phyloP scores from a whole-genome alignment of 257 asterid species.

The Penstemon newberryi region DNA sequence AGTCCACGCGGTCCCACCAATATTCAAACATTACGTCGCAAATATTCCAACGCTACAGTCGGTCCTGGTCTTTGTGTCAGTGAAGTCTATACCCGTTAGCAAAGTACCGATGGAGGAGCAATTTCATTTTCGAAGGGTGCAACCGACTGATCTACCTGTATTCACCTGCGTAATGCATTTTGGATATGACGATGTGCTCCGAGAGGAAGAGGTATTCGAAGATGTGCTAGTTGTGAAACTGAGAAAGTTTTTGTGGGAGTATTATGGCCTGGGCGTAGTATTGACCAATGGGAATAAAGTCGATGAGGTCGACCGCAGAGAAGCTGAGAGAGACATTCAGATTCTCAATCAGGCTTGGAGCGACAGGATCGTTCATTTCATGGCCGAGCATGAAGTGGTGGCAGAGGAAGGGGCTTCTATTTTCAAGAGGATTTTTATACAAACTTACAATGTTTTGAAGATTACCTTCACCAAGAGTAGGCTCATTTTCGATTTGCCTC shows the following conservation, averaged over 20 bases:
- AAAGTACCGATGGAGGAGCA: conserved; percentile 51
- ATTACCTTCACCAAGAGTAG: conserved; percentile 52
- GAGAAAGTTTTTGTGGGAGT: conserved; percentile 34
- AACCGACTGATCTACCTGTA: conserved; percentile 42
- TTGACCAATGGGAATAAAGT: not conserved
- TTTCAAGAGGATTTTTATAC: conserved; percentile 44
- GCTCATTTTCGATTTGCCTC: conserved; percentile 55
- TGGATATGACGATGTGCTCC: conserved; percentile 51
- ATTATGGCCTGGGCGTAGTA: not conserved
- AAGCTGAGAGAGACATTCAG: conserved; percentile 28
- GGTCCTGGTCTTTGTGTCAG: conserved; percentile 49
- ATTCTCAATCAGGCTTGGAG: conserved; percentile 40
- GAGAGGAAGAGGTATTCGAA: conserved; percentile 46
- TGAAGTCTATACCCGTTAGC: conserved; percentile 52
- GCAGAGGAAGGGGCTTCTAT: conserved; percentile 46
- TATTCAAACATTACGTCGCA: conserved; percentile 54
- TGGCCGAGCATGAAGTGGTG: conserved; percentile 64
- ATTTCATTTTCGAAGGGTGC: conserved; percentile 50
- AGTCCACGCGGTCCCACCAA: conserved; percentile 69
- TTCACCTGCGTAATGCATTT: conserved; percentile 58
- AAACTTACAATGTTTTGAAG: conserved; percentile 57
- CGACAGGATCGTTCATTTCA: conserved; percentile 55
- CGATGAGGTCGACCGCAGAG: not conserved
- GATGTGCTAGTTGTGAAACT: conserved; percentile 38
- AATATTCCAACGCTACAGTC: conserved; percentile 57